Evolutionary conservation across 2,329 filamentous ascomycete species (phyloP), one percentile per base, ranked within the genome.

Genomic region (Amesomyces nigricolor): DNA sequence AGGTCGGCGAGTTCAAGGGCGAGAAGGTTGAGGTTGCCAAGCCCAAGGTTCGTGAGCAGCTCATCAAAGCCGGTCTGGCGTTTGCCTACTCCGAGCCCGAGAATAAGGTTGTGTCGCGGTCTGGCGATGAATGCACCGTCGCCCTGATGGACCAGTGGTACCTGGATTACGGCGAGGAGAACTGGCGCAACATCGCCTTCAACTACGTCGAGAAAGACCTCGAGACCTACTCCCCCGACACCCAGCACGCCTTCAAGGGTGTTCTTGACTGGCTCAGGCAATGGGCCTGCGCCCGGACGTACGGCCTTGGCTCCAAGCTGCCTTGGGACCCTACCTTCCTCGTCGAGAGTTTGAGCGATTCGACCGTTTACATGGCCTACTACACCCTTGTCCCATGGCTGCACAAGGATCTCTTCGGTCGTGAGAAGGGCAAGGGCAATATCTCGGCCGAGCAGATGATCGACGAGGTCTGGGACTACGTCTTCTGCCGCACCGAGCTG

Each of bases 61-160:
- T 97, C 14, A 62, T 66, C 53, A 62, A 65, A 45, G 59, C 53
- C 40, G 85, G 86, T 0, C 78, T 89, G 61, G 94, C 91, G 13
- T 96, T 99, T 71, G 83, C 85, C 63, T 99, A 97, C 68, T 91
- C 89, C 11, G 94, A 99, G 71, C 94, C 94, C 2, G 91, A 96
- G 71, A 87, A 88, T 64, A 83, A 87, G 71, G 94, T 97, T 62
- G 83, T 95, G 58, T 92, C 87, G 67, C 82, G 94, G 71, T 95
- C 89, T 64, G 89, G 87, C 29, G 92, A 97, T 67, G 89, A 95
- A 63, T 63, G 64, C 69, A 91, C 96, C 56, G 92, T 94, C 57
- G 88, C 91, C 30, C 85, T 92, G 62, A 85, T 97, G 67, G 92
- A 96, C 65, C 94, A 99, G 73, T 99, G 94, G 91, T 99, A 95